Evolutionary conservation across 352 stramenopile genomes (phyloP).

Genomic region (Phytophthora hibernalis): DNA sequence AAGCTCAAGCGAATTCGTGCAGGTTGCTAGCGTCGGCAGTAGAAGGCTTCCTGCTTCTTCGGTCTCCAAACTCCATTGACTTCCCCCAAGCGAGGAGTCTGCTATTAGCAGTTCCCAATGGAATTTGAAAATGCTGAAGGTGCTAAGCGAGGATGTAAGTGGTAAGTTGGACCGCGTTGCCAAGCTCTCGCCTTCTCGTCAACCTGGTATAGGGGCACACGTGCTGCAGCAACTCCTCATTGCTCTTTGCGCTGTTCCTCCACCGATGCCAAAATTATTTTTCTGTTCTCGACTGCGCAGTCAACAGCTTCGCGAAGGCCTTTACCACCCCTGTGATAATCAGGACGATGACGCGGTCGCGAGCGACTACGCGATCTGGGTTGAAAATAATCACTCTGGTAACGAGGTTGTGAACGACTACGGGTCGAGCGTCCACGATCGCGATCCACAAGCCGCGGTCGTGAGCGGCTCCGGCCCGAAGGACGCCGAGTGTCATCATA

Average conservation of each 20-base stretch:
- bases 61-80: conserved; percentile 28
- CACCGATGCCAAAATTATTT: conserved; percentile 43
- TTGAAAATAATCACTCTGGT: too few relatives aligned
- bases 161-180: conserved; percentile 35
- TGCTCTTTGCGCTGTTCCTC: conserved; percentile 40
- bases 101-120: conserved; percentile 16
- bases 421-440: too few relatives aligned
- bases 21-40: conserved; percentile 43
- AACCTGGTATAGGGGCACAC: conserved; percentile 32
- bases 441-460: too few relatives aligned
- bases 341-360: too few relatives aligned
- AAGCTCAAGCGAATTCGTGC: conserved; percentile 33
- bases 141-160: conserved; percentile 23
- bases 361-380: too few relatives aligned
- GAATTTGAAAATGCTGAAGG: conserved; percentile 18
- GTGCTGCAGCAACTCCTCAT: conserved; percentile 50
- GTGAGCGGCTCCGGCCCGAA: too few relatives aligned
- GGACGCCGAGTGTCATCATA: too few relatives aligned
- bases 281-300: conserved; percentile 45
- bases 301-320: conserved; percentile 22
- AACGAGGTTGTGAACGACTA: too few relatives aligned
- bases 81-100: conserved; percentile 11
- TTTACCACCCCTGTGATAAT: too few relatives aligned
- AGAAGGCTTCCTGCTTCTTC: conserved; percentile 43
- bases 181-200: conserved; percentile 27